These are phyloP conservation scores for Peronospora farinosa DNA, from an alignment of 352 stramenopile genomes.

Conservation along the genomic window DNA sequence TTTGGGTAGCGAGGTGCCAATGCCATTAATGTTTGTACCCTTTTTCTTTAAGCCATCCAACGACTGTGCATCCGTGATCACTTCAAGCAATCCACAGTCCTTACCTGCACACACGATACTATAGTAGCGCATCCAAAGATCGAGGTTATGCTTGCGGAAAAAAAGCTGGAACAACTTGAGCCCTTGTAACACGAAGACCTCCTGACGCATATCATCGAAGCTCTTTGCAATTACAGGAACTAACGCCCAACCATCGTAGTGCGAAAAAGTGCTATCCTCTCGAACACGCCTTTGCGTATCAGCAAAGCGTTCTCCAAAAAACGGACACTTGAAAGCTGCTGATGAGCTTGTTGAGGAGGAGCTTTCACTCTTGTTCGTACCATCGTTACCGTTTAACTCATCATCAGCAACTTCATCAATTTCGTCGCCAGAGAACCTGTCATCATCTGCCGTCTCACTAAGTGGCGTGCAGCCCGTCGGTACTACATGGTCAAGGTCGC, in stretches of 20 bases:
- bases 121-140: slow-evolving; percentile 92
- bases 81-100: slow-evolving; percentile 91
- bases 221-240: slow-evolving; percentile 94
- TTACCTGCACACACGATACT: slow-evolving; percentile 90
- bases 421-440: slow-evolving; percentile 11
- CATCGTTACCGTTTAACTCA: slow-evolving; percentile 12
- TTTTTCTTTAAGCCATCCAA: slow-evolving; percentile 95
- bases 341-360: slow-evolving; percentile 14
- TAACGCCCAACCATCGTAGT: slow-evolving; percentile 79
- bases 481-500: slow-evolving; percentile 28
- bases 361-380: slow-evolving; percentile 16
- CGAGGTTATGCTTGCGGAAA: slow-evolving; percentile 85
- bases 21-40: slow-evolving; percentile 23
- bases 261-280: slow-evolving; percentile 55
- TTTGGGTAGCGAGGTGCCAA: slow-evolving; percentile 30
- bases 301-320: slow-evolving; percentile 83
- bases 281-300: slow-evolving; percentile 84
- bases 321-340: slow-evolving; percentile 27
- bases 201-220: slow-evolving; percentile 95
- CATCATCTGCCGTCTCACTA: slow-evolving; percentile 12
- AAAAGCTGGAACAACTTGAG: slow-evolving; percentile 91
- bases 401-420: slow-evolving; percentile 26
- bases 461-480: slow-evolving; percentile 19
- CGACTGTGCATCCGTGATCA: slow-evolving; percentile 92
- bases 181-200: slow-evolving; percentile 94